Evolutionary conservation across 768 basidiomycete genomes (phyloP).

Genomic region (Porphyrellus cyaneotinctus): DNA sequence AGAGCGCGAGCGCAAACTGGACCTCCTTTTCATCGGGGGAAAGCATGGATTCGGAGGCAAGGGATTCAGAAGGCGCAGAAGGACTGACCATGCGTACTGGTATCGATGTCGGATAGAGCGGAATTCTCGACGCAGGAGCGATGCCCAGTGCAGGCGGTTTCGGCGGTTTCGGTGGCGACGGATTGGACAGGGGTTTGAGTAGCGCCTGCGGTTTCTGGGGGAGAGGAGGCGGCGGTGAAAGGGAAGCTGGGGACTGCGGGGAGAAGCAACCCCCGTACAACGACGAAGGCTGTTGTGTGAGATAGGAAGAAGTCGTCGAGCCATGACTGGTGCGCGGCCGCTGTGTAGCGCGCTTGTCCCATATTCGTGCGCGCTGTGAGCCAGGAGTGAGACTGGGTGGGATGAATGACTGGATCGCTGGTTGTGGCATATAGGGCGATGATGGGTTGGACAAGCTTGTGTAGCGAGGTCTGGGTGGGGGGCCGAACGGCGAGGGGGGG

Average conservation of each 20-base stretch:
- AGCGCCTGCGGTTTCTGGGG: slow-evolving; percentile 29
- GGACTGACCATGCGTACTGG: slow-evolving; percentile 15
- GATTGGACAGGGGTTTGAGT: slow-evolving; percentile 30
- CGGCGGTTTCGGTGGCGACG: slow-evolving; percentile 39
- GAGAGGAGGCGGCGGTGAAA: slow-evolving; percentile 28
- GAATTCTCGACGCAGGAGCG: slow-evolving; percentile 20
- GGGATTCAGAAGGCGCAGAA: slow-evolving; percentile 5
- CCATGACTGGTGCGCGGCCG: slow-evolving; percentile 12
- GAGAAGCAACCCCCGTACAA: slow-evolving; percentile 31
- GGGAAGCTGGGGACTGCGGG: slow-evolving; percentile 11
- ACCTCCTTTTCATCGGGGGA: slow-evolving; percentile 42
- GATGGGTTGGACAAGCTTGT: slow-evolving; percentile 16
- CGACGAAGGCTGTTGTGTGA: slow-evolving; percentile 13
- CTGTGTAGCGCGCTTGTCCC: slow-evolving; percentile 16
- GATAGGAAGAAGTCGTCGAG: slow-evolving; percentile 5
- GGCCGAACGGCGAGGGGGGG: slow-evolving; percentile 4
- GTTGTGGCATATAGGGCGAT: not conserved
- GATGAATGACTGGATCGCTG: slow-evolving; percentile 10
- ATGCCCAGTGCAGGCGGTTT: slow-evolving; percentile 30
- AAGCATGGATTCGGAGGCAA: slow-evolving; percentile 13
- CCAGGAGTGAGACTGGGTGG: slow-evolving; percentile 27
- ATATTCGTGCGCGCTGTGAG: slow-evolving; percentile 16
- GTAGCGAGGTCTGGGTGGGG: slow-evolving; percentile 19
- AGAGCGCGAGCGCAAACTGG: slow-evolving; percentile 47
- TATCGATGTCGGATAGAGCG: slow-evolving; percentile 34